Evolutionary conservation across 2,329 filamentous ascomycete species (phyloP), one percentile per base, ranked within the genome.

Genomic region (Kalaharituber pfeilii): DNA sequence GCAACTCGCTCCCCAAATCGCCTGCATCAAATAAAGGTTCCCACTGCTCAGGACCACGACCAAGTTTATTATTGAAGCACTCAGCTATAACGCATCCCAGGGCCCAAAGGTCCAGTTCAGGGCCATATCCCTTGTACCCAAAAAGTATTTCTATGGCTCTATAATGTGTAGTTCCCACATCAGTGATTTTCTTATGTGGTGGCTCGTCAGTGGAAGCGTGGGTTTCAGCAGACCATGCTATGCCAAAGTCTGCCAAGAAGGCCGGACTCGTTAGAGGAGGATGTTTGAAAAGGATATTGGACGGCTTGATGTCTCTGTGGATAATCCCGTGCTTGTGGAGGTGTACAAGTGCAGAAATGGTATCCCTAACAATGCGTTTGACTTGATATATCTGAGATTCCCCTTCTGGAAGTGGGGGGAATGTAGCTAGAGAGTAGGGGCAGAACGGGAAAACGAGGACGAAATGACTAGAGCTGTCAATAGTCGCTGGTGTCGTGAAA

Each of bases 231-330:
- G 82, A 79, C 87, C 87, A 95, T 7, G 88, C 79, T 36, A 91
- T 93, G 51, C 91, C 89, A 69, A 98, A 96, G 67, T 98, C 91
- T 30, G 86, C 80, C 2, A 98, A 74, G 62, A 81, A 84, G 2
- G 84, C 85, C 3, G 86, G 83, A 5, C n/a, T 22, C 13, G 18
- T 18, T 0, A 75, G 70, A 0, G 81, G 78, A 3, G 47, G 20
- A 13, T 50, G 47, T 15, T 15, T n/a, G 47, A 94, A 74, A 7
- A 95, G 72, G 30, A 98, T 75, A 52, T 94, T 94, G 0, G 86
- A 87, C 0, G 91, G 91, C 65, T 98, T 98, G 65, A 98, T 72
- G 65, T 98, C 91, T 54, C 91, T 81, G 67, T 98, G 91, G 53
- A 98, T 82, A 55, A 98, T 87, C 6, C 79, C 82, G 24, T 78